Evolutionary conservation across 2,329 filamentous ascomycete species (phyloP).

Genomic region (Colletotrichum scovillei): DNA sequence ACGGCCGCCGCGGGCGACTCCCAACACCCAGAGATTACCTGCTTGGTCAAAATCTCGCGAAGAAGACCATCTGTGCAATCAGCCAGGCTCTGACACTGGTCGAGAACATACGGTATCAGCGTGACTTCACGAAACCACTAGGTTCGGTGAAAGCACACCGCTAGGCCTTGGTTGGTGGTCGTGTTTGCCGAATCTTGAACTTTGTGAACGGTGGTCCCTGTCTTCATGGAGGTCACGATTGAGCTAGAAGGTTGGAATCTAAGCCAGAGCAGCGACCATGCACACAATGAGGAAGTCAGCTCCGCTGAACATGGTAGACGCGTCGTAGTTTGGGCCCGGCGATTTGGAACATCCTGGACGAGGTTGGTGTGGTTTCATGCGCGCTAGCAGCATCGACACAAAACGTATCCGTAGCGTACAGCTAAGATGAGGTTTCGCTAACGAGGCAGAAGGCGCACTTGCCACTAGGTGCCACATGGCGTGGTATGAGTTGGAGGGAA

Average conservation of each 20-base stretch:
- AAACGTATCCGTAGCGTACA: not conserved
- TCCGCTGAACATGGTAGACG: conserved; percentile 5
- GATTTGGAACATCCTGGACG: conserved; percentile 20
- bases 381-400: not conserved
- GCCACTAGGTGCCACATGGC: not conserved
- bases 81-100: not conserved
- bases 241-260: not conserved
- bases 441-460: not conserved
- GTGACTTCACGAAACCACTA: not conserved
- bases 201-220: not conserved
- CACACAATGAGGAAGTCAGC: conserved; percentile 1
- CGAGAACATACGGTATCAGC: not conserved
- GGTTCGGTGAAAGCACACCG: not conserved
- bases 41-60: not conserved
- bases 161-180: not conserved
- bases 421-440: not conserved
- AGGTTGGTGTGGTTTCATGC: not conserved
- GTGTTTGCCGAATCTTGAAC: not conserved
- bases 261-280: conserved; percentile 6
- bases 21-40: not conserved
- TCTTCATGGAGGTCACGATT: conserved; percentile 1
- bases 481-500: not conserved
- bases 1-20: not conserved
- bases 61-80: not conserved
- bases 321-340: conserved; percentile 1